Evolutionary conservation across 306 rosid species (phyloP), one percentile per base, ranked within the genome.

Genomic region (Cucumis cinereus): DNA sequence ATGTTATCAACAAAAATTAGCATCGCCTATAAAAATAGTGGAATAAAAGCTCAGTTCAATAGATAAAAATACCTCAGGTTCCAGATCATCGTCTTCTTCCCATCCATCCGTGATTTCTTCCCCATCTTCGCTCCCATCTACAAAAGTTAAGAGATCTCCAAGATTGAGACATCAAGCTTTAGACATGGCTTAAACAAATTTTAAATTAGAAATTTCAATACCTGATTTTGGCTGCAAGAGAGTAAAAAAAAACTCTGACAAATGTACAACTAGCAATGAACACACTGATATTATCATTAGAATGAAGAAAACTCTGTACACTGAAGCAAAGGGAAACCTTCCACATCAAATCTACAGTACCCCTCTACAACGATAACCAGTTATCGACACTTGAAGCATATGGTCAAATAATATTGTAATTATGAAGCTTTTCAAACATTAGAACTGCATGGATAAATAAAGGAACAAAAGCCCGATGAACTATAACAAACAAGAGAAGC

Each of bases 61-160:
- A 76, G 49, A 68, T 76, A 28, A 33, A 17, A 28, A 68, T 79
- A 94, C 96, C 94, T 82, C 81, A 52, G 97, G 89, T 57, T 88
- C 90, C 20, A 79, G 26, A 26, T 75, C 91, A 10, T 86, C 92
- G 79, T 85, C 88, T 19, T 84, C 87, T 77, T 79, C 80, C 85
- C 85, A 81, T 22, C 73, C 85, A 73, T 81, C 85, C 7, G 84
- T 72, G 38, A 50, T 76, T 40, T 79, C 79, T 22, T 56, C 84
- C 54, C 79, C 89, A 61, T 88, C 92, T 57, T 73, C 87, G 47
- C 75, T 80, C 82, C 81, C 90, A 52, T 71, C 91, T 88, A 82
- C 59, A 79, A 82, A 76, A 75, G 54, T 58, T 56, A 71, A 77
- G 36, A 81, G 50, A 24, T 40, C 58, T 41, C 58, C 82, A 70